These are phyloP conservation scores for Neurospora intermedia DNA, from an alignment of 495 filamentous ascomycete species.

Conservation along the genomic window DNA sequence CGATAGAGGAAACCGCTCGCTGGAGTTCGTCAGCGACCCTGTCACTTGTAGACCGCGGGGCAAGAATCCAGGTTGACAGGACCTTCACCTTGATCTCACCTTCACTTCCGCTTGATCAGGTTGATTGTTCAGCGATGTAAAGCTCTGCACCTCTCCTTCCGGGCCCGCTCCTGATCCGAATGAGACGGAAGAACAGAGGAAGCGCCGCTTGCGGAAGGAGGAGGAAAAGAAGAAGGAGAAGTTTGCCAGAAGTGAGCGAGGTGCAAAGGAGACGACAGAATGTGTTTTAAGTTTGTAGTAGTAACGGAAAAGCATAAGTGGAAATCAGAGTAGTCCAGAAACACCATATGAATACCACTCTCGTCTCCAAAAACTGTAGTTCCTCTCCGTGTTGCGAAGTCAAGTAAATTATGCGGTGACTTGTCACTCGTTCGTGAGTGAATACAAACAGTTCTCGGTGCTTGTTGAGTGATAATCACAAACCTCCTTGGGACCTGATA, in stretches of 20 bases:
- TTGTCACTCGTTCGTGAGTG: background rate
- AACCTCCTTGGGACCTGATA: background rate
- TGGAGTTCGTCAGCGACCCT: background rate
- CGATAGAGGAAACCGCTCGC: background rate
- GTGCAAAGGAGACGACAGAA: background rate
- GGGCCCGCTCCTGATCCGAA: conserved; percentile 36
- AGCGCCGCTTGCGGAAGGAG: conserved; percentile 68
- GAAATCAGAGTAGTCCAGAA: background rate
- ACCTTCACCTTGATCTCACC: too few relatives aligned
- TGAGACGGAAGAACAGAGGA: conserved; percentile 67
- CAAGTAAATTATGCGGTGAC: background rate
- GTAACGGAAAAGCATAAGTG: background rate
- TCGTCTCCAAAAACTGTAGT: background rate
- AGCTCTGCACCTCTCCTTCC: too few relatives aligned
- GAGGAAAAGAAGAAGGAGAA: conserved; percentile 10
- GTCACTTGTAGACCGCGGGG: background rate
- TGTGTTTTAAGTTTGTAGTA: background rate
- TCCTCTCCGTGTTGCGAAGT: background rate
- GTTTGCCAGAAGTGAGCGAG: background rate
- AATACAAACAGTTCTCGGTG: background rate
- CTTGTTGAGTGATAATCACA: background rate
- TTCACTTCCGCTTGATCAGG: too few relatives aligned
- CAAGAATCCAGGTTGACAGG: too few relatives aligned
- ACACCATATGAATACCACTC: background rate
- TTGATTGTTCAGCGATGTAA: too few relatives aligned